Base-by-base conservation (phyloP, 106 monocot genomes). In the Dendrobium catenatum region DNA sequence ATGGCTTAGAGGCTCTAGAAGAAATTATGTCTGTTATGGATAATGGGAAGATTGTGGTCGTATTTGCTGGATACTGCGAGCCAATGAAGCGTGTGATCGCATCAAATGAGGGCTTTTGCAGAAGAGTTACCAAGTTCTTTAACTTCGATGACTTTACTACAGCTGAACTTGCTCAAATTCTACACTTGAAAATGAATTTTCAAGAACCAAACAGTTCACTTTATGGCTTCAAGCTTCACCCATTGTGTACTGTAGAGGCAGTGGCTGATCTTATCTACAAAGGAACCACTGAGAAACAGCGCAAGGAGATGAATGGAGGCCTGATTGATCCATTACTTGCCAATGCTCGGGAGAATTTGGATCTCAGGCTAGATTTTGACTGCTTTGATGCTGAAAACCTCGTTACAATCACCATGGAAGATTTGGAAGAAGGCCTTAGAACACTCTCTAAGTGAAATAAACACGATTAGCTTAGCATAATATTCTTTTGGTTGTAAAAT, bases 1-100 rank as follows among this genome's bases (percentile, higher is more conserved):
- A 98, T 78, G 98, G 98, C 33, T 64, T 93, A 9, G 98, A 98
- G 77, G 98, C 98, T 16, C 79, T 98, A 68, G 98, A 98, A 79
- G 98, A 98, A 78, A 98, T 98, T 44, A 98, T 98, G 94, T 93
- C 98, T 2, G 89, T 95, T 55, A 98, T 98, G 98, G 98, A 98
- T 81, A 85, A 84, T 64, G 94, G 95, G 41, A 98, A 93, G 80
- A 58, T 98, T 9, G 89, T 93, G 1, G 88, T 98, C 6, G 85
- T 98, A 75, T 98, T 98, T 84, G 95, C 98, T 73, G 98, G 98
- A 4, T 98, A 98, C 61, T 80, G 80, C 26, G 98, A 95, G 20
- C 98, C 98, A 4, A 98, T 98, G 98, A 88, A 93, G 77, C 93
- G 95, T 1, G 91, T 98, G 17, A 98, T 98, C 10, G 61, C 81